Evolutionary conservation across 768 basidiomycete species (phyloP).

Genomic region (Sistotremastrum suecicum): DNA sequence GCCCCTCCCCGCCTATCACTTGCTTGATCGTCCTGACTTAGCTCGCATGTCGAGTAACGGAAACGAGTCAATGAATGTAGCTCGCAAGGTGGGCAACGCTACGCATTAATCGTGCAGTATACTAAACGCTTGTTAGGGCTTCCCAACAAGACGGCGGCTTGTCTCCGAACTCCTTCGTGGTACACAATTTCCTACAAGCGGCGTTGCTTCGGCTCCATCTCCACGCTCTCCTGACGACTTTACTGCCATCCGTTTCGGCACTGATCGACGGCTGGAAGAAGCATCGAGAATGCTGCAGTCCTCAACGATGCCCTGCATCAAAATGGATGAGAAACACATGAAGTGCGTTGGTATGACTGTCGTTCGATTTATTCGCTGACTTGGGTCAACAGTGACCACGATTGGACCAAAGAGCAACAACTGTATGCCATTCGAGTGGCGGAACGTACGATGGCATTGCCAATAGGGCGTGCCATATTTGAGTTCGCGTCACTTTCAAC

Average conservation of each 20-base stretch:
- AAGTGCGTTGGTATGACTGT: conserved; percentile 30
- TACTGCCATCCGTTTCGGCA: conserved; percentile 75
- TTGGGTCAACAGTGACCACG: conserved; percentile 52
- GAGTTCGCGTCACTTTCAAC: conserved; percentile 72
- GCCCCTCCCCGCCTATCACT: conserved; percentile 51
- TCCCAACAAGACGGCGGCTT: conserved; percentile 3
- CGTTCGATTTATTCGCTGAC: not conserved
- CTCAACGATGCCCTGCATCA: conserved; percentile 50
- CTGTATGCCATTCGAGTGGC: conserved; percentile 66
- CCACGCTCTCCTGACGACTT: conserved; percentile 38
- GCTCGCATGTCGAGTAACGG: not conserved
- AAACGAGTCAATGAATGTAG: not conserved
- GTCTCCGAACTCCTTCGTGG: not conserved
- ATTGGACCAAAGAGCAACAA: conserved; percentile 78
- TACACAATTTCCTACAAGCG: not conserved
- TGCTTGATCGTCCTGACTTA: conserved; percentile 64
- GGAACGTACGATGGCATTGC: conserved; percentile 78
- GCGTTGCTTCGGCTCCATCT: conserved; percentile 5
- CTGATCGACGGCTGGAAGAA: conserved; percentile 83
- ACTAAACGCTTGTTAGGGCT: conserved; percentile 5
- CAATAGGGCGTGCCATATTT: conserved; percentile 85
- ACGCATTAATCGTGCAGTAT: not conserved
- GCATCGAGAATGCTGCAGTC: conserved; percentile 86
- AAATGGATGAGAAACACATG: conserved; percentile 48
- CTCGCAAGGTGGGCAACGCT: not conserved